Conservation (phyloP, 345 rosid species). For the Odontarrhena argentea region DNA sequence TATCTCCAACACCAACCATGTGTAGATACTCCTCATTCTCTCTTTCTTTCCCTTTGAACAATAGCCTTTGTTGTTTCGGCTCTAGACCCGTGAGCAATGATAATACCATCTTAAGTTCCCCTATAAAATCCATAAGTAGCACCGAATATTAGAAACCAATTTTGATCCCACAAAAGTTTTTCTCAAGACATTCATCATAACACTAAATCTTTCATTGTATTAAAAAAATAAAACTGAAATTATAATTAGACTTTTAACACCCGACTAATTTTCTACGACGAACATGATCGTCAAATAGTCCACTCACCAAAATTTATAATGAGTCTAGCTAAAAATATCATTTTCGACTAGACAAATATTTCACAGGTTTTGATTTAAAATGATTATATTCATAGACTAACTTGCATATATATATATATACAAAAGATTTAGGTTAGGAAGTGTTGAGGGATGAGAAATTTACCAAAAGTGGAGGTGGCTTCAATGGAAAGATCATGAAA, state of each 20-base stretch:
- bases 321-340: too few species aligned
- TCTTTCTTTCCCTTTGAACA: constrained; percentile 91
- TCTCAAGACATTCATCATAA: too few species aligned
- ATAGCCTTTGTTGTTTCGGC: constrained; percentile 77
- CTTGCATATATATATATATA: not conserved
- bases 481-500: constrained; percentile 75
- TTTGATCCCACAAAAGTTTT: not conserved
- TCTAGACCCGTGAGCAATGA: constrained; percentile 69
- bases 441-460: constrained; percentile 9
- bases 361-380: too few species aligned
- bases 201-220: too few species aligned
- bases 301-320: too few species aligned
- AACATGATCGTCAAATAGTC: too few species aligned
- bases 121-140: constrained; percentile 45
- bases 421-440: not conserved
- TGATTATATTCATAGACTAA: too few species aligned
- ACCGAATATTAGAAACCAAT: not conserved
- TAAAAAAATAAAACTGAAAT: too few species aligned
- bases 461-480: constrained; percentile 90
- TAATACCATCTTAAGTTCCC: constrained; percentile 81
- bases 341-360: too few species aligned
- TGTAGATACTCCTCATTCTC: constrained; percentile 74
- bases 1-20: constrained; percentile 94
- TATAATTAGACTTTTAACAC: too few species aligned
- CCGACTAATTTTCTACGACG: too few species aligned